Percentiles rank a stretch among this genome's conserved stretches.
Evolutionary conservation across 768 basidiomycete genomes (phyloP).

Genomic region (Boletus coccyginus): DNA sequence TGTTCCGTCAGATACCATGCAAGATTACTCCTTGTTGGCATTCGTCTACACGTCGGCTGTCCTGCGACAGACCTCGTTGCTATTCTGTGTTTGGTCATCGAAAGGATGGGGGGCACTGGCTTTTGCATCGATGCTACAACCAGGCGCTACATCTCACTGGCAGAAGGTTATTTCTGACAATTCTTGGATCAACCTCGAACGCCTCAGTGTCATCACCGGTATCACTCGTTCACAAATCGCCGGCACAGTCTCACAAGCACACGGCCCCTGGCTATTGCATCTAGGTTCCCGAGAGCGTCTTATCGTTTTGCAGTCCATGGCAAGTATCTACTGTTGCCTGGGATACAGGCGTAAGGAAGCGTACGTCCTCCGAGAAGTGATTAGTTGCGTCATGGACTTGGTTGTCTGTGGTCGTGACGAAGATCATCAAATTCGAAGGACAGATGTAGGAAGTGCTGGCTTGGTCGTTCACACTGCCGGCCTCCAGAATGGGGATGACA

Average conservation of each 20-base stretch:
- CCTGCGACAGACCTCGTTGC: constrained; percentile 68
- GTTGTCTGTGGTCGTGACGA: constrained; percentile 84
- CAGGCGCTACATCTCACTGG: constrained; percentile 55
- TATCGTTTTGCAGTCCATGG: constrained; percentile 62
- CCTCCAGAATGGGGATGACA: constrained; percentile 29
- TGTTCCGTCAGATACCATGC: constrained; percentile 49
- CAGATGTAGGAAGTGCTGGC: constrained; percentile 37
- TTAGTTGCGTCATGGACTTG: constrained; percentile 81
- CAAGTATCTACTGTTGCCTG: constrained; percentile 73
- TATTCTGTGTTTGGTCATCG: constrained; percentile 80
- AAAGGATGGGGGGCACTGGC: constrained; percentile 85
- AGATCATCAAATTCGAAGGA: constrained; percentile 46
- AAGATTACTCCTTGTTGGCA: constrained; percentile 59
- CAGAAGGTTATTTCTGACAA: constrained; percentile 55
- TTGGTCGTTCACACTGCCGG: constrained; percentile 49
- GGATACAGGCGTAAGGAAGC: constrained; percentile 89
- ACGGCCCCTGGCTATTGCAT: constrained; percentile 86
- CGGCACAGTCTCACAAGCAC: constrained; percentile 60
- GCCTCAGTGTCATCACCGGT: constrained; percentile 64
- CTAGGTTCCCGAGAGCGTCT: constrained; percentile 77
- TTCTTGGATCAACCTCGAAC: constrained; percentile 55
- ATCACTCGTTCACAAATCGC: constrained; percentile 71
- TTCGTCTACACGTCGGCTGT: constrained; percentile 66
- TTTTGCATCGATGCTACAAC: constrained; percentile 70
- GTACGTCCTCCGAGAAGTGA: constrained; percentile 79